These are phyloP conservation scores for Agastache rugosa DNA, from an alignment of 257 asterid genomes.

Conservation along the genomic window DNA sequence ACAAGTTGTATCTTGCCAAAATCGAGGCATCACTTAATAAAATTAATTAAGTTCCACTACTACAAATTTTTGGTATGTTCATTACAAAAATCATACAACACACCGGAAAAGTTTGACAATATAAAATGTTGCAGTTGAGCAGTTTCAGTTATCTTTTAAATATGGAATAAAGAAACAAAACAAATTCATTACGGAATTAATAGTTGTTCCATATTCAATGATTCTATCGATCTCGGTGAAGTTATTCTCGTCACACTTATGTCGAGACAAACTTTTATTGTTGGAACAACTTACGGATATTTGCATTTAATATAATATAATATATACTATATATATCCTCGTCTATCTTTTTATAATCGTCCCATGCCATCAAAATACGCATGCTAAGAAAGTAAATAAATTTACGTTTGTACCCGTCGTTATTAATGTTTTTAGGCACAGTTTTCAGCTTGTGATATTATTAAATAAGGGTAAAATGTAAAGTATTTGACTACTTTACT, in stretches of 20 bases:
- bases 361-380: too few relatives aligned
- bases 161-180: not conserved
- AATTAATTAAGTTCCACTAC: not conserved
- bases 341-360: too few relatives aligned
- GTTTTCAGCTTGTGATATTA: too few relatives aligned
- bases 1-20: conserved; percentile 26
- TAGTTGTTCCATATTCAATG: conserved; percentile 12
- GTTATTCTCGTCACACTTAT: conserved; percentile 8
- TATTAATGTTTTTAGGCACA: too few relatives aligned
- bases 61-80: not conserved
- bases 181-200: not conserved
- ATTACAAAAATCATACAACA: not conserved
- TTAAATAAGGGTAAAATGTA: too few relatives aligned
- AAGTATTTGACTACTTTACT: too few relatives aligned
- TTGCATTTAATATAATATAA: not conserved
- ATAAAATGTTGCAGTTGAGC: not conserved
- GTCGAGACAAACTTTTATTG: conserved; percentile 17
- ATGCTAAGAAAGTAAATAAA: too few relatives aligned
- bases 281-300: conserved; percentile 28
- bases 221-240: conserved; percentile 2
- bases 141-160: not conserved
- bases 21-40: conserved; percentile 5
- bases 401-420: too few relatives aligned
- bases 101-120: not conserved
- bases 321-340: too few relatives aligned